Evolutionary conservation across 2,329 filamentous ascomycete genomes (phyloP).

Genomic region (Fusarium newnesense): DNA sequence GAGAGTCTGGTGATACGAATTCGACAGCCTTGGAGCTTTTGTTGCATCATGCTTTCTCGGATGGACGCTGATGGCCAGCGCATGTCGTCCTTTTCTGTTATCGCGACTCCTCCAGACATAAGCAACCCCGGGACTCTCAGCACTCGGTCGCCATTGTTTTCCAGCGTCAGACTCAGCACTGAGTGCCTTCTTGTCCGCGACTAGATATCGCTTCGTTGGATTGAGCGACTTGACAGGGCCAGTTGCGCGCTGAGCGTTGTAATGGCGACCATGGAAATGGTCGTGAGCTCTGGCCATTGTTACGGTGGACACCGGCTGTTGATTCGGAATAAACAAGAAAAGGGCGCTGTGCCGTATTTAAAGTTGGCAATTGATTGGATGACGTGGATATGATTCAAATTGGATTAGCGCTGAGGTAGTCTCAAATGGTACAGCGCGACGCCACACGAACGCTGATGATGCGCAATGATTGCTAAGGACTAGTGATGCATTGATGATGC

Average conservation of each 20-base stretch:
- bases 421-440: not conserved
- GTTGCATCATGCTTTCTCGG: conserved; percentile 14
- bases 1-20: conserved; percentile 45
- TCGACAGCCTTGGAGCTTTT: conserved; percentile 36
- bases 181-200: not conserved
- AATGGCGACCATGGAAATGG: conserved; percentile 17
- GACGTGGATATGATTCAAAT: not conserved
- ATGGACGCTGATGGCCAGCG: conserved; percentile 39
- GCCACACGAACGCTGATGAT: not conserved
- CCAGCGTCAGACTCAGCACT: not conserved
- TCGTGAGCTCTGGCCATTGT: conserved; percentile 11
- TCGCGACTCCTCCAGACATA: conserved; percentile 55
- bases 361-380: not conserved
- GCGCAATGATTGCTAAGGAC: not conserved
- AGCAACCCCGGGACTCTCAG: conserved; percentile 42
- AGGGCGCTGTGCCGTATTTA: not conserved
- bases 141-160: not conserved
- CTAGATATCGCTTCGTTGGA: conserved; percentile 10
- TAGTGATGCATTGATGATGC: not conserved
- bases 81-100: conserved; percentile 56
- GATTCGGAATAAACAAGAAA: not conserved
- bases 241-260: conserved; percentile 7
- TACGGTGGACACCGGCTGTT: not conserved
- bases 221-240: conserved; percentile 14
- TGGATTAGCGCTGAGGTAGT: not conserved